These are phyloP conservation scores for Auricularia cornea DNA, from an alignment of 768 basidiomycete species.

Conservation along the genomic window DNA sequence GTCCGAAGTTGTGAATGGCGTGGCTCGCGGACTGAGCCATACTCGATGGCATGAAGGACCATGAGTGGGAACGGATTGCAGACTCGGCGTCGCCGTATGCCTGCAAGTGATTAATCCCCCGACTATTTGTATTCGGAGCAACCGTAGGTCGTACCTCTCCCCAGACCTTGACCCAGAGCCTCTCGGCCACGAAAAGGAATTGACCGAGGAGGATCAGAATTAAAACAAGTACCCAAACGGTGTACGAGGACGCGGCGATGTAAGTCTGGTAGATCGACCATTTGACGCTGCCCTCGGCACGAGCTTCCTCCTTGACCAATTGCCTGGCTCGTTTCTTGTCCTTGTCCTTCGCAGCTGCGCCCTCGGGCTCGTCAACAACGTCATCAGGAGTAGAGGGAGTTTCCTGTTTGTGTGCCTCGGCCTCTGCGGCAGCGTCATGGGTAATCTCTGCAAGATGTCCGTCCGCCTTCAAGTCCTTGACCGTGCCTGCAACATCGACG, in stretches of 20 bases:
- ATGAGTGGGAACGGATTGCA: not conserved
- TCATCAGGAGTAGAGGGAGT: constrained; percentile 14
- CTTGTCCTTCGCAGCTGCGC: constrained; percentile 16
- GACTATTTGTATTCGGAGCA: not conserved
- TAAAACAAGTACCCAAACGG: constrained; percentile 9
- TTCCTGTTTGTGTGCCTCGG: constrained; percentile 18
- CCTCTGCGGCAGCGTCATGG: constrained; percentile 19
- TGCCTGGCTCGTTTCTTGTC: constrained; percentile 56
- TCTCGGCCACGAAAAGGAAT: constrained; percentile 48
- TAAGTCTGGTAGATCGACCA: constrained; percentile 53
- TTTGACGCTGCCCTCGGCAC: constrained; percentile 75
- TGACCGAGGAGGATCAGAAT: constrained; percentile 20
- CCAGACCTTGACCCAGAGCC: constrained; percentile 63
- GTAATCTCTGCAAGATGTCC: constrained; percentile 30
- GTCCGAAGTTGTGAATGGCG: not conserved
- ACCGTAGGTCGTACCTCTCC: constrained; percentile 17
- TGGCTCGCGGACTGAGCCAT: not conserved
- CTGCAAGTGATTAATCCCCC: not conserved
- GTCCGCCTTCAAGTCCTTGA: constrained; percentile 25
- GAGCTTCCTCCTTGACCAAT: constrained; percentile 71
- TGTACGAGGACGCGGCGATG: constrained; percentile 20
- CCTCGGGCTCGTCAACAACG: constrained; percentile 21
- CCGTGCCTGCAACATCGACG: constrained; percentile 30
- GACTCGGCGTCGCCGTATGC: not conserved
- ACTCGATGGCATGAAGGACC: not conserved